phyloP scores from a whole-genome alignment of 2,329 filamentous ascomycete genomes.

The Hypomyces perniciosus region DNA sequence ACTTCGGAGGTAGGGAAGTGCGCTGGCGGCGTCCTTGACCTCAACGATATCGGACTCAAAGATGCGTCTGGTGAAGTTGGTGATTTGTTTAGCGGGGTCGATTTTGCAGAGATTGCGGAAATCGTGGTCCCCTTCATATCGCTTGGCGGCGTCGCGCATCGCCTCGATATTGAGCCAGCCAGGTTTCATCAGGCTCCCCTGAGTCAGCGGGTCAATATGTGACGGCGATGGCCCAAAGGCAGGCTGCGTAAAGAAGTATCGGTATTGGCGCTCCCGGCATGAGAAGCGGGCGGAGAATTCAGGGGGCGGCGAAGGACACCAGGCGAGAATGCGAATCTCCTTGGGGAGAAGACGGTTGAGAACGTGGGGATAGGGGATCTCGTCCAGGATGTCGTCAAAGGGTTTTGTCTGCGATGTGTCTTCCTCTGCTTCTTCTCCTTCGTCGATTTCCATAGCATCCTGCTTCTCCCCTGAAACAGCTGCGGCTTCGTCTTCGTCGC shows the following conservation, averaged over 20 bases:
- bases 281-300: constrained; percentile 89
- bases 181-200: constrained; percentile 36
- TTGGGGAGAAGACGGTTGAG: constrained; percentile 83
- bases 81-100: constrained; percentile 82
- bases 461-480: neutral
- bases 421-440: constrained; percentile 15
- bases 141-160: constrained; percentile 76
- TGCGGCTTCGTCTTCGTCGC: constrained; percentile 19
- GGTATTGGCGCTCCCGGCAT: constrained; percentile 84
- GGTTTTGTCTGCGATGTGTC: constrained; percentile 15
- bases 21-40: constrained; percentile 49
- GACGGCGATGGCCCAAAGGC: constrained; percentile 62
- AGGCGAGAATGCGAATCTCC: constrained; percentile 86
- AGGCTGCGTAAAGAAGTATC: constrained; percentile 97
- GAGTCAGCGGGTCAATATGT: constrained; percentile 16
- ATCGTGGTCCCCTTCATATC: constrained; percentile 79
- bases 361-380: constrained; percentile 75
- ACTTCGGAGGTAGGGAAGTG: constrained; percentile 49
- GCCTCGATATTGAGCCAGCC: constrained; percentile 83
- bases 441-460: constrained; percentile 10
- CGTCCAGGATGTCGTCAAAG: constrained; percentile 68
- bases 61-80: constrained; percentile 73
- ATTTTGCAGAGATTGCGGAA: constrained; percentile 97
- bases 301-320: constrained; percentile 76
- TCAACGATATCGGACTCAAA: constrained; percentile 74